A percentile compares a stretch with the other conserved stretches of the same genome.
Evolutionary conservation across 306 rosid species (phyloP).

Genomic region (Inga oerstediana): DNA sequence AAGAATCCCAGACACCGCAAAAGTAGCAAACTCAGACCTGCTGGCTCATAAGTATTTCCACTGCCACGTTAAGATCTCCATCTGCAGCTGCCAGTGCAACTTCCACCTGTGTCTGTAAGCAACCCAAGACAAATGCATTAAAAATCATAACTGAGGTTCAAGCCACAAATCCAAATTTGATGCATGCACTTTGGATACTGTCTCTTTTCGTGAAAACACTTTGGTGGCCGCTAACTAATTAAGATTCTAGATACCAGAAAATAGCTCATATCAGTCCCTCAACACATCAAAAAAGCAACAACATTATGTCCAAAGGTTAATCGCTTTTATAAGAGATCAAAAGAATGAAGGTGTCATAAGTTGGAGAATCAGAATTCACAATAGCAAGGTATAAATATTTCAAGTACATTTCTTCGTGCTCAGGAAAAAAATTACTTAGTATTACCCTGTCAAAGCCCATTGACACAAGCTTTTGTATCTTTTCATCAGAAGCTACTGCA

Average conservation of each 20-base stretch:
- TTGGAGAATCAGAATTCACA: not conserved
- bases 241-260: not conserved
- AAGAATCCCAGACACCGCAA: constrained; percentile 3
- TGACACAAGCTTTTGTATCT: constrained; percentile 72
- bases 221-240: not conserved
- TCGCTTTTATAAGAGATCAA: too few species aligned
- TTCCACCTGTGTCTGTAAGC: constrained; percentile 92
- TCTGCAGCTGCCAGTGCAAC: constrained; percentile 99
- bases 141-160: constrained; percentile 26
- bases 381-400: constrained; percentile 5
- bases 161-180: constrained; percentile 26
- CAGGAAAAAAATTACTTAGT: constrained; percentile 1
- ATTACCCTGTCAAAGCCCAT: constrained; percentile 98
- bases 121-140: constrained; percentile 34
- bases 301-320: too few species aligned
- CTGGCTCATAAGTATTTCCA: constrained; percentile 96
- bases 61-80: constrained; percentile 87
- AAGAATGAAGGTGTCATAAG: constrained; percentile 9
- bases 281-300: too few species aligned
- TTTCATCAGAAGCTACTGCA: constrained; percentile 70
- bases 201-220: not conserved
- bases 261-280: too few species aligned
- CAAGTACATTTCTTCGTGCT: constrained; percentile 28
- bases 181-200: constrained; percentile 17
- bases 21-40: constrained; percentile 56